Percentiles rank a stretch among this genome's conserved stretches.
Conservation (phyloP, 2,329 filamentous ascomycete species). For the Pseudogymnoascus sp. region DNA sequence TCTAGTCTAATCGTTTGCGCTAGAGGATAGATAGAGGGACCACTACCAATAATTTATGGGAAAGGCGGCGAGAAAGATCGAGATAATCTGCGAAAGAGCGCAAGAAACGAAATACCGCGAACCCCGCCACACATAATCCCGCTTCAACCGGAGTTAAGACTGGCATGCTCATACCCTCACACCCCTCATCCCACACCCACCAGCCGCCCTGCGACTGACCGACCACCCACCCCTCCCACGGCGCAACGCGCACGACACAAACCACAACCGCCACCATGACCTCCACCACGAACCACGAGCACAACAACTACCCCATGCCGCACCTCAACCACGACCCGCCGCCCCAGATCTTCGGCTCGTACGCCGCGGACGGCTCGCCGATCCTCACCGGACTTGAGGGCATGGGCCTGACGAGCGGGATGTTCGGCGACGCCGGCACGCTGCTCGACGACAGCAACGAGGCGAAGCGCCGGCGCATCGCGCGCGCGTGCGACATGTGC, state of each 20-base stretch:
- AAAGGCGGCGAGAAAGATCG: not conserved
- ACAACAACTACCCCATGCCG: not conserved
- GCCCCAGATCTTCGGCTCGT: constrained; percentile 61
- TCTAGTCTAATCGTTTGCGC: not conserved
- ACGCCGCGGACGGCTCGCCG: constrained; percentile 50
- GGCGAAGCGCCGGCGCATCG: constrained; percentile 51
- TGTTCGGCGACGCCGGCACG: constrained; percentile 49
- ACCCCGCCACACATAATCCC: not conserved
- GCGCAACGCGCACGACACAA: not conserved
- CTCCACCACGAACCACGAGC: not conserved
- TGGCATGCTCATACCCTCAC: not conserved
- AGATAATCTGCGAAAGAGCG: not conserved
- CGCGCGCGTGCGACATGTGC: constrained; percentile 60
- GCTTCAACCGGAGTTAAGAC: not conserved
- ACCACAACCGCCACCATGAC: not conserved
- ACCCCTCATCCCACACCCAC: not conserved
- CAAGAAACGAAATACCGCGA: not conserved
- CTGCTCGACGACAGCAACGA: constrained; percentile 63
- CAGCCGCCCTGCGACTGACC: not conserved
- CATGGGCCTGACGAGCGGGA: constrained; percentile 40
- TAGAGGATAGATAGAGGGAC: not conserved
- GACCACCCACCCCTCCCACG: not conserved
- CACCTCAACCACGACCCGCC: constrained; percentile 53
- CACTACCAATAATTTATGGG: not conserved
- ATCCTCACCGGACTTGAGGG: constrained; percentile 41